Evolutionary conservation across 345 rosid species (phyloP).

Genomic region (Salix koriyanagi): DNA sequence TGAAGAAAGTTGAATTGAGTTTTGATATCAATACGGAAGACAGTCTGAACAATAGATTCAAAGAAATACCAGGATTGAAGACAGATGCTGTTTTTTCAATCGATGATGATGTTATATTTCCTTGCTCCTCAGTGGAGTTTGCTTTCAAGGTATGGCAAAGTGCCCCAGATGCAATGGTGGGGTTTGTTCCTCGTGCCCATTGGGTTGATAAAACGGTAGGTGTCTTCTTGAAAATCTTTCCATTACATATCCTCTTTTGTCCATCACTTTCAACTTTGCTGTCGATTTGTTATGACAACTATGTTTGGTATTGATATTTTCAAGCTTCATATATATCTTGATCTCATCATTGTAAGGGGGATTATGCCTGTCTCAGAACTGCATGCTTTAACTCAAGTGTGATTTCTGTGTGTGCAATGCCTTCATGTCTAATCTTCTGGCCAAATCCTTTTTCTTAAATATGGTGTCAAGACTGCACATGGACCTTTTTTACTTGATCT

Average conservation of each 20-base stretch:
- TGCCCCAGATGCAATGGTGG: slow-evolving; percentile 86
- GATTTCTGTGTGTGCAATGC: background rate
- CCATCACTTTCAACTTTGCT: background rate
- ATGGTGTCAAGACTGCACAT: background rate
- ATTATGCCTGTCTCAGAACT: background rate
- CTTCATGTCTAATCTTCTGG: background rate
- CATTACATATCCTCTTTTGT: background rate
- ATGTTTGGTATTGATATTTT: background rate
- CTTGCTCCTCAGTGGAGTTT: slow-evolving; percentile 75
- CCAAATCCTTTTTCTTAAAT: background rate
- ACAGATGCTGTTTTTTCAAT: slow-evolving; percentile 86
- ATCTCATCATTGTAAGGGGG: background rate
- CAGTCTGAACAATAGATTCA: slow-evolving; percentile 91
- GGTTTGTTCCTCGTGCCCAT: slow-evolving; percentile 86
- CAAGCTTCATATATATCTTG: background rate
- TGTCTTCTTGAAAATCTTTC: slow-evolving; percentile 8
- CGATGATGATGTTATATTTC: slow-evolving; percentile 89
- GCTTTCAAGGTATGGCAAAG: slow-evolving; percentile 91
- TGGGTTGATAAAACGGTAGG: slow-evolving; percentile 64
- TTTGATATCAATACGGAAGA: slow-evolving; percentile 81
- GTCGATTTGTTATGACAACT: background rate
- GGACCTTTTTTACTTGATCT: background rate
- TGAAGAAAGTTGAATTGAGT: slow-evolving; percentile 48
- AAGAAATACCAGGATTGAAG: slow-evolving; percentile 68
- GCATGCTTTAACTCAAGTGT: background rate